Percentiles rank a stretch among this genome's conserved stretches.
Evolutionary conservation across 116 monocot species (phyloP).

Genomic region (Posidonia oceanica): DNA sequence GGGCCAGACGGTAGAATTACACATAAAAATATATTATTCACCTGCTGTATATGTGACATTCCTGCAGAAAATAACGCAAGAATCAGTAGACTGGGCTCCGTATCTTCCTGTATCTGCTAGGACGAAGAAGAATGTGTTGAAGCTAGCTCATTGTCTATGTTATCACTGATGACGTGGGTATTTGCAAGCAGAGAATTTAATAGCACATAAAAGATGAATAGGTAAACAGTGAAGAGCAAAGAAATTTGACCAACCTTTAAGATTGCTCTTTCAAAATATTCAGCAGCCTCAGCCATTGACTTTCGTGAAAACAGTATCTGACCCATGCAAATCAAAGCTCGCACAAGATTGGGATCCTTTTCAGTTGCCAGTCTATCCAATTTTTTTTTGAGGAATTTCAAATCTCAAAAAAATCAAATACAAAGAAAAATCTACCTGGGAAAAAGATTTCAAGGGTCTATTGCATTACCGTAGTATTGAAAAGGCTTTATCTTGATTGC

Average conservation of each 20-base stretch:
- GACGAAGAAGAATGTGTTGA: not conserved
- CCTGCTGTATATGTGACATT: conserved; percentile 57
- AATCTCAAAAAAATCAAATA: not conserved
- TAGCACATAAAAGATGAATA: not conserved
- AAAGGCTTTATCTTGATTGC: conserved; percentile 52
- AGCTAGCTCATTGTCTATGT: not conserved
- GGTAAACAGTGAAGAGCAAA: not conserved
- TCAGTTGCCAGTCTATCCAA: conserved; percentile 45
- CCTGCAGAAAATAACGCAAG: conserved; percentile 72
- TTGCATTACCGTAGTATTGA: conserved; percentile 34
- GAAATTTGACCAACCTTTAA: conserved; percentile 39
- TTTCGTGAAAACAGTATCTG: conserved; percentile 56
- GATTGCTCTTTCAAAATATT: conserved; percentile 73
- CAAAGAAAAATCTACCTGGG: not conserved
- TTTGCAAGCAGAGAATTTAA: too few species aligned
- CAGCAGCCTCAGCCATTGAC: conserved; percentile 54
- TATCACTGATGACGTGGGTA: too few species aligned
- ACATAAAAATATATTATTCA: conserved; percentile 1
- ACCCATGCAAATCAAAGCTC: conserved; percentile 67
- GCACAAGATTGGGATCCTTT: conserved; percentile 56
- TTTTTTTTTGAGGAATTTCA: not conserved
- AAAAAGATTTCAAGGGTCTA: not conserved
- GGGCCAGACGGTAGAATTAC: not conserved
- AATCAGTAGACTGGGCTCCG: conserved; percentile 44
- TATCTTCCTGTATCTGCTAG: conserved; percentile 33